phyloP scores from a whole-genome alignment of 2,329 filamentous ascomycete species.

The Diaporthe sp. region DNA sequence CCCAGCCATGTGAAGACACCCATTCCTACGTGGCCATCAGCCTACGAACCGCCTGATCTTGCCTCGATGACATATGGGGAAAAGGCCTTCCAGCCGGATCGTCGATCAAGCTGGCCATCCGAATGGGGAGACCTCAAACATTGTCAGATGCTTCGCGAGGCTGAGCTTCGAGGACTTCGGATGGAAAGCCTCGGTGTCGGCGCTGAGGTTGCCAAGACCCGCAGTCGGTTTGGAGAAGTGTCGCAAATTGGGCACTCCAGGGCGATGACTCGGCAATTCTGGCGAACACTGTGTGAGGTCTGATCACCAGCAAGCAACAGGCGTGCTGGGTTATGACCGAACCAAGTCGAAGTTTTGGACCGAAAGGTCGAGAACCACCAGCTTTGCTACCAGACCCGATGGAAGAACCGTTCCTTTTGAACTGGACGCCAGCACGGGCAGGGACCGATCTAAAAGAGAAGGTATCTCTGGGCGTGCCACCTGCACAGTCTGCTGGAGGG shows the following conservation, averaged over 20 bases:
- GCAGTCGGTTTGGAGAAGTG: slow-evolving; percentile 33
- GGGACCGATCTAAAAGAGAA: too few relatives aligned
- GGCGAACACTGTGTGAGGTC: slow-evolving; percentile 32
- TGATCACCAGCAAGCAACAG: slow-evolving; percentile 23
- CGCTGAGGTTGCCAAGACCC: slow-evolving; percentile 29
- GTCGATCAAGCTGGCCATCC: slow-evolving; percentile 23
- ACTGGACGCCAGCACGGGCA: background rate
- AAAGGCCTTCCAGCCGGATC: background rate
- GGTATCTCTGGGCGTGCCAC: background rate
- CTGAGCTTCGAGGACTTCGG: slow-evolving; percentile 15
- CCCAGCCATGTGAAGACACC: background rate
- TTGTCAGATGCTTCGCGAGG: slow-evolving; percentile 24
- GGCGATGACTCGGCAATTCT: slow-evolving; percentile 36
- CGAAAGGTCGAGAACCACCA: background rate
- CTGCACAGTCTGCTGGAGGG: background rate
- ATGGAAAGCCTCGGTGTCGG: slow-evolving; percentile 10
- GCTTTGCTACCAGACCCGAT: background rate
- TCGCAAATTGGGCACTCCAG: slow-evolving; percentile 32
- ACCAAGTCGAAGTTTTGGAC: slow-evolving; percentile 9
- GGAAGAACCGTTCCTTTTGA: background rate
- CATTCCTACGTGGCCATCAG: background rate
- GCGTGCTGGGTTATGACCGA: slow-evolving; percentile 9
- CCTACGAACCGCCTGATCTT: background rate
- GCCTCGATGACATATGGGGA: background rate
- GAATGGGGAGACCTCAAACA: slow-evolving; percentile 14